A percentile compares a stretch with the other conserved stretches of the same genome.
phyloP scores from a whole-genome alignment of 495 filamentous ascomycete species.

The Neurospora sp. region DNA sequence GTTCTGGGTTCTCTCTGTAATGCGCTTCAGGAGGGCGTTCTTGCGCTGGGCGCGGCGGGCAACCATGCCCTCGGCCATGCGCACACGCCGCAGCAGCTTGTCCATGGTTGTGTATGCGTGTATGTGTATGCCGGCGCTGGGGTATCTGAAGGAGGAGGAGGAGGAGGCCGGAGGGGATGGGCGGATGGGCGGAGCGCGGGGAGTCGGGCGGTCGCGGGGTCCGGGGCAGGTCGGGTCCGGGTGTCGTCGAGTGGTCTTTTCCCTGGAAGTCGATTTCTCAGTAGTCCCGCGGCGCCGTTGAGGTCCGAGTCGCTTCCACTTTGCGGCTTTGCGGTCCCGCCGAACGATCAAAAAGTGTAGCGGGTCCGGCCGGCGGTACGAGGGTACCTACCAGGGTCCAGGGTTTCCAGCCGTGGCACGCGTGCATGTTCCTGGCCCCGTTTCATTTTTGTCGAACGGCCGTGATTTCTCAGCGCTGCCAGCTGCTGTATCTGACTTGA shows the following conservation, averaged over 20 bases:
- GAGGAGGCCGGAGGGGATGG: not conserved
- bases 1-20: slow-evolving; percentile 26
- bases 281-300: not conserved
- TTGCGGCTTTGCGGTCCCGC: not conserved
- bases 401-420: not conserved
- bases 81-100: slow-evolving; percentile 60
- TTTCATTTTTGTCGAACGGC: not conserved
- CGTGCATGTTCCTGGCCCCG: not conserved
- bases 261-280: not conserved
- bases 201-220: not conserved
- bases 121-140: not conserved
- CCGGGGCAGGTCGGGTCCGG: not conserved
- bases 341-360: not conserved
- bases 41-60: slow-evolving; percentile 36
- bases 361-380: not conserved
- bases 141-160: not conserved
- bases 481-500: not conserved
- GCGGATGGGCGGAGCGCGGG: not conserved
- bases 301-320: not conserved
- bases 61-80: slow-evolving; percentile 54
- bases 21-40: slow-evolving; percentile 17
- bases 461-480: not conserved
- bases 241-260: not conserved
- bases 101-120: slow-evolving; percentile 47
- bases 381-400: not conserved